These are phyloP conservation scores for Fusarium heterosporum DNA, from an alignment of 2,329 filamentous ascomycete genomes.

Conservation along the genomic window DNA sequence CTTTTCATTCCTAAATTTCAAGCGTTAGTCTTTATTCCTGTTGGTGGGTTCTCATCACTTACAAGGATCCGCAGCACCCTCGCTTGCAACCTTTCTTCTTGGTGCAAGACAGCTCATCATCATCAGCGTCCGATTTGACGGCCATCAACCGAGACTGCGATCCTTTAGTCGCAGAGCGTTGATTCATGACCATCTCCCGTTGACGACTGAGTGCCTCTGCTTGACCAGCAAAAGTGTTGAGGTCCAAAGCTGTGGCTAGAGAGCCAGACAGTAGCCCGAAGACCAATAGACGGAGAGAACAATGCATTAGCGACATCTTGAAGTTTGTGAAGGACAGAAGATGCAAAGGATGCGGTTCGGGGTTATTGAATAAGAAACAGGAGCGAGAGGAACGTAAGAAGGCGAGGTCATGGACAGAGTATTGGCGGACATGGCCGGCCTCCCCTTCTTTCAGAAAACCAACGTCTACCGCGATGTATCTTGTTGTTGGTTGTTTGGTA, in stretches of 20 bases:
- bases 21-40: background rate
- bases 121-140: background rate
- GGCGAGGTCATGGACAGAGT: too few relatives aligned
- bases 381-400: too few relatives aligned
- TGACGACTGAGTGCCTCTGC: background rate
- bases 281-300: background rate
- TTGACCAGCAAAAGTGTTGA: background rate
- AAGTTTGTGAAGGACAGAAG: background rate
- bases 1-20: rapidly evolving
- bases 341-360: background rate
- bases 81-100: background rate
- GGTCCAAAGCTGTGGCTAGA: background rate
- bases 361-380: too few relatives aligned
- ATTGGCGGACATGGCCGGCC: too few relatives aligned
- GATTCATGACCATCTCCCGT: background rate
- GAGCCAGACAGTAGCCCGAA: background rate
- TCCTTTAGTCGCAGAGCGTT: background rate
- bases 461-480: too few relatives aligned
- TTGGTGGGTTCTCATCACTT: background rate
- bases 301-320: background rate
- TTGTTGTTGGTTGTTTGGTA: too few relatives aligned
- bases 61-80: background rate
- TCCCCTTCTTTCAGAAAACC: too few relatives aligned
- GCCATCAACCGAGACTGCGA: background rate
- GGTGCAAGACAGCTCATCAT: background rate